Base-by-base conservation (phyloP, 768 basidiomycete genomes). In the Xerocomellus amylosporus region DNA sequence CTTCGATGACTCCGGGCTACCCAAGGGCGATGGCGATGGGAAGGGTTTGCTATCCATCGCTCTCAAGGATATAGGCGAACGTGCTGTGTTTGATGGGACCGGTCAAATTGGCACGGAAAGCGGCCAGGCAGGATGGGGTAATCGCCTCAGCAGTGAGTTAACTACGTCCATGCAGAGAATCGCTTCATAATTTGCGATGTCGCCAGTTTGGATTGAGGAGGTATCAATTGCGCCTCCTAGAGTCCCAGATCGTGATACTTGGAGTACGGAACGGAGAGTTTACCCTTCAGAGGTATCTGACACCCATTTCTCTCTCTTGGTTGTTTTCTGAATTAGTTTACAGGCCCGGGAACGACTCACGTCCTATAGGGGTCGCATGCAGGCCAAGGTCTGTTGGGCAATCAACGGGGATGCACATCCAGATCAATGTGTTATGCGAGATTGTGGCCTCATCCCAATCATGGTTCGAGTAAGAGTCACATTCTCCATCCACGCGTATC, bases 281-380 rank as follows among this genome's bases (percentile, higher is more conserved):
- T 99, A 87, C 70, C 97, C 97, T 20, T 76, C 89, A 5, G 96
- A 99, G 82, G 95, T 92, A 66, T 61, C 72, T 57, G 30, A 30
- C 20, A 34, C 26, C 22, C 46, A 38, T 40, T 33, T 15, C n/a
- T 17, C 1, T 42, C 1, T 42, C 31, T 26, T 12, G n/a, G 17
- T 26, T 24, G 12, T 49, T 41, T 45, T 58, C 44, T 65, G 44
- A 66, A 44, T 17, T 41, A 28, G 15, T 46, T 46, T 33, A 15
- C 28, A 97, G 95, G 90, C 95, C 55, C 86, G 97, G 46, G 97
- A 98, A 76, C 82, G 97, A 12, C 71, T 98, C 46, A 86, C 90
- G 5, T 94, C 95, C 2, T 99, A 99, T 70, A 84, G 89, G 38
- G 93, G 91, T 6, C 83, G 87, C 43, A 92, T 98, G 88, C 88